Evolutionary conservation across 768 basidiomycete genomes (phyloP), one percentile per base, ranked within the genome.

Genomic region (Xerocomellus dryophilus): DNA sequence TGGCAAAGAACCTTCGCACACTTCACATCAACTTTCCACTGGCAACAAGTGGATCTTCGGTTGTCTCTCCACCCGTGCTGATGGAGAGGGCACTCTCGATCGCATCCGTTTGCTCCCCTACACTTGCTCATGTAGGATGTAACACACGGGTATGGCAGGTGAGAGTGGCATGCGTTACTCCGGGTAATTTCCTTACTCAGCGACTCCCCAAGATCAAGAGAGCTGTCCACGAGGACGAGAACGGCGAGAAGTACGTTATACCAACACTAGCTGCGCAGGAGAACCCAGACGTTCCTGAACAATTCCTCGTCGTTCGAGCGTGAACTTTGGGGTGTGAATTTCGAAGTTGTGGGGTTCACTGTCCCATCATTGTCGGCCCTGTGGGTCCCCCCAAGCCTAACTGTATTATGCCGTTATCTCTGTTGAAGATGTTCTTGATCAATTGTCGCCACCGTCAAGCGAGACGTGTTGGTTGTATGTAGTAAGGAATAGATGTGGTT

Each of bases 61-160:
- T 54, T 3, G 66, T 58, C 18, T 58, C 54, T 41, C 58, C 49
- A 20, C 43, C 43, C 34, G 48, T 52, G 34, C 43, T 70, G 56
- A 64, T 62, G 62, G 57, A 66, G 12, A 73, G 76, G 25, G 80
- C 78, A 9, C 57, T 79, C 39, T 64, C 65, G 6, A 74, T 90
- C 23, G 76, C 78, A 14, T 71, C 69, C 4, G 70, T 73, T 20
- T 86, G 85, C 63, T 74, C 76, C 32, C 62, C 79, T 9, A 78
- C 75, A 4, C 69, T 90, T 38, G 66, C 66, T 20, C 82, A 84
- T 53, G 79, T 91, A 57, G 89, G 90, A 5, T 84, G 82, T 59
- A 84, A 84, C 62, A 81, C 83, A 0, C 74, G 73, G 35, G 87
- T 88, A 1, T 89, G 85, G 83, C 80, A 86, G 77, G 89, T 88